phyloP scores from a whole-genome alignment of 192 early-diverging fungal species.

The Fimicolochytrium jonesii region DNA sequence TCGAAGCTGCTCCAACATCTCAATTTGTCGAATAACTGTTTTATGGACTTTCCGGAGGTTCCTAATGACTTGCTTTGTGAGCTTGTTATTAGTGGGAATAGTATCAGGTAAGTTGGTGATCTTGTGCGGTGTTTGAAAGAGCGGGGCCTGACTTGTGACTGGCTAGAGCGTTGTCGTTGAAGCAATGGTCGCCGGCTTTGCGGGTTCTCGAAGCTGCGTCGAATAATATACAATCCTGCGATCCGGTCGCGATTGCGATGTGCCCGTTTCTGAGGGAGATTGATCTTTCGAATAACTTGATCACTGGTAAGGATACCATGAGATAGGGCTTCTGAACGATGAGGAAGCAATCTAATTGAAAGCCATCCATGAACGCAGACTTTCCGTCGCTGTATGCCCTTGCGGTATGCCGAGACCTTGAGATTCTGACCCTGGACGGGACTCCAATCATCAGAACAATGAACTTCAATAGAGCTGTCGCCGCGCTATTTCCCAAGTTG shows the following conservation, averaged over 20 bases:
- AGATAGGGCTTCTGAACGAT: too few species aligned
- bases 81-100: slow-evolving; percentile 17
- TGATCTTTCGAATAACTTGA: slow-evolving; percentile 13
- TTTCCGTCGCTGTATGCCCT: neutral
- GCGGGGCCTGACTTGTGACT: too few species aligned
- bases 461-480: slow-evolving; percentile 2
- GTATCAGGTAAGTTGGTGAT: slow-evolving; percentile 28
- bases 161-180: too few species aligned
- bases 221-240: slow-evolving; percentile 15
- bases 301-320: slow-evolving; percentile 21
- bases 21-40: slow-evolving; percentile 16
- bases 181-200: slow-evolving; percentile 5
- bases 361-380: neutral
- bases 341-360: neutral
- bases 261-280: slow-evolving; percentile 23
- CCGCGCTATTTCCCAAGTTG: slow-evolving; percentile 12
- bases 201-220: slow-evolving; percentile 3
- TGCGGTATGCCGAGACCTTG: slow-evolving; percentile 18
- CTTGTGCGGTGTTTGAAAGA: too few species aligned
- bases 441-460: slow-evolving; percentile 5
- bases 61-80: slow-evolving; percentile 17
- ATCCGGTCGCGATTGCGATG: slow-evolving; percentile 11
- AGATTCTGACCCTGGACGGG: neutral
- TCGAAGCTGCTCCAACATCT: slow-evolving; percentile 15
- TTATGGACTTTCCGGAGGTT: slow-evolving; percentile 13